Evolutionary conservation across 1,139 yeast genomes (phyloP).

Genomic region (Meyerozyma elateridarum): DNA sequence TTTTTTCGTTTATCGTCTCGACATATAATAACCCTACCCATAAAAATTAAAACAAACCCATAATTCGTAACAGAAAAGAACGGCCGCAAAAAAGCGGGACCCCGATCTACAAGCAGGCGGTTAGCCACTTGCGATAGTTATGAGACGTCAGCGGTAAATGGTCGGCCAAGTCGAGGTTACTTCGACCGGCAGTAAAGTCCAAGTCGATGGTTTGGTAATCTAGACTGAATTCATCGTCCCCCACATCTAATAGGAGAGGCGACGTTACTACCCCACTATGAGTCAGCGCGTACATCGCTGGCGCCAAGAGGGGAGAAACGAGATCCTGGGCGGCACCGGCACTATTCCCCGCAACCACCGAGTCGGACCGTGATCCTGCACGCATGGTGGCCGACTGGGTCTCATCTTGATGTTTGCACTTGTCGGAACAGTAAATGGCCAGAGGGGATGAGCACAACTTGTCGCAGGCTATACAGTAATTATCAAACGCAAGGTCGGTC

Average conservation of each 20-base stretch:
- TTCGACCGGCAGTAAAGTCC: conserved; percentile 27
- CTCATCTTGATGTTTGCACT: conserved; percentile 12
- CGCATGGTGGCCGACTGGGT: conserved; percentile 10
- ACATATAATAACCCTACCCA: conserved; percentile 5
- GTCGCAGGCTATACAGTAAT: conserved; percentile 6
- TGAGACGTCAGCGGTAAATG: conserved; percentile 32
- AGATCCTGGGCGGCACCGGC: conserved; percentile 11
- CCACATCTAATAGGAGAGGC: conserved; percentile 1
- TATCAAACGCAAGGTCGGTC: conserved; percentile 6
- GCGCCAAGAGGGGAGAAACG: conserved; percentile 36
- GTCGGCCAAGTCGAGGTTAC: conserved; percentile 15
- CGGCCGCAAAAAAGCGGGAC: no score
- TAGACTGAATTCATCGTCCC: conserved; percentile 6
- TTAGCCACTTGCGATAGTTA: conserved; percentile 43
- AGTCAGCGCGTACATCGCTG: conserved; percentile 29
- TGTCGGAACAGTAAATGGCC: conserved; percentile 13
- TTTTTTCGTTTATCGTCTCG: no score
- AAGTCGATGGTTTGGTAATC: conserved; percentile 17
- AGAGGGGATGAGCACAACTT: conserved; percentile 10
- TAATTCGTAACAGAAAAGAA: conserved; percentile 6
- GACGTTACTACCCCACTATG: conserved; percentile 13
- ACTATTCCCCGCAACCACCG: conserved; percentile 7
- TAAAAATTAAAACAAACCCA: no score
- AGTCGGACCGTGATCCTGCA: conserved; percentile 5
- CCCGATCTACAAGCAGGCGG: conserved; percentile 30